Evolutionary conservation across 306 rosid species (phyloP), one percentile per base, ranked within the genome.

Genomic region (Corylus avellana): DNA sequence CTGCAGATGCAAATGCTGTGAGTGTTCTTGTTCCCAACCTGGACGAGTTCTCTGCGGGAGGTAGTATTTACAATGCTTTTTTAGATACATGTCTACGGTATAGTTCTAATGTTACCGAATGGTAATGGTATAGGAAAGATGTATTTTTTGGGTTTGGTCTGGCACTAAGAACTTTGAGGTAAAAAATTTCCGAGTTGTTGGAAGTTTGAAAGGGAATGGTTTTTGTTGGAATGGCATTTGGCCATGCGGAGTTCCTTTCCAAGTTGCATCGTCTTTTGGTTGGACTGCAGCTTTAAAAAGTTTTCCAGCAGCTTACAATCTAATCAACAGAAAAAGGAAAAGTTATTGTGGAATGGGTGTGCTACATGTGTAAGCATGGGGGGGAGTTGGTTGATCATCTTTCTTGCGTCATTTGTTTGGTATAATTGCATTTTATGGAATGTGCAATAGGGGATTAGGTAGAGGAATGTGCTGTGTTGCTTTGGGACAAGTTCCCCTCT

Each of bases 1-100:
- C 91, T 59, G 91, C 89, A 25, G 97, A 92, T 79, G 85, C 86
- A 64, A 92, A 92, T 82, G 94, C 97, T 72, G 90, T 92, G 79
- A 87, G 90, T 80, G 78, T 92, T 83, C 81, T 86, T 83, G 91
- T 92, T 69, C 88, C 87, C 42, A 83, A 82, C 69, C 88, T 89
- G 55, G 87, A 78, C 64, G 75, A 75, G 73, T 77, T 80, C 68
- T 80, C 81, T 22, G 80, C 70, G 72, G 88, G 87, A 92, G 97
- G 97, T 92, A 89, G 71, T 78, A 27, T 49, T 74, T 74, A 76
- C 70, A 63, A 72, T 84, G 81, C 80, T 62, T 72, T 74, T n/a
- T 39, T 55, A 16, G 22, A 25, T 70, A 54, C 32, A 48, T 54
- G 66, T 18, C 57, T 22, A 72, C 47, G 27, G 6, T 44, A 20